Percentiles rank a stretch among this genome's conserved stretches.
These are phyloP conservation scores for Xylaria sp. DNA, from an alignment of 2,329 filamentous ascomycete species.

Conservation along the genomic window DNA sequence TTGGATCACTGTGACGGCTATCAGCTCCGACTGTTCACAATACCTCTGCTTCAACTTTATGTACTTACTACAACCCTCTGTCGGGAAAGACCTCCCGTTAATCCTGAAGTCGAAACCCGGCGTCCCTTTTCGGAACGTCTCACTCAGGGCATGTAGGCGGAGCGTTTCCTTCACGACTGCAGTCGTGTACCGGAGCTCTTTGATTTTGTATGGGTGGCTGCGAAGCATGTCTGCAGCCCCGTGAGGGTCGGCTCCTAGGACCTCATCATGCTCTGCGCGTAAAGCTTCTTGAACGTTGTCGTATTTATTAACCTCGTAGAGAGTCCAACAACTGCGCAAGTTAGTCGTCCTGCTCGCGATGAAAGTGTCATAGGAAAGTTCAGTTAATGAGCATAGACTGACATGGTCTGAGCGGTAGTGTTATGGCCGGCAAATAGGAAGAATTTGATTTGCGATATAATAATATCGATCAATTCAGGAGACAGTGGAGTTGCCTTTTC, in stretches of 20 bases:
- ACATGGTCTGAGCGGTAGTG: too few species aligned
- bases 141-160: constrained; percentile 6
- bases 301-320: not conserved
- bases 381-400: too few species aligned
- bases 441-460: not conserved
- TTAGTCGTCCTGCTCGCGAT: too few species aligned
- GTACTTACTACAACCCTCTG: not conserved
- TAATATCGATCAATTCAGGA: not conserved
- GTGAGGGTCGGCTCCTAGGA: constrained; percentile 35
- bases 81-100: not conserved
- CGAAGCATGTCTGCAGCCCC: constrained; percentile 37
- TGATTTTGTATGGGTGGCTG: constrained; percentile 52
- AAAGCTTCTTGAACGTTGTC: not conserved
- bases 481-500: too few species aligned
- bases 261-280: constrained; percentile 12
- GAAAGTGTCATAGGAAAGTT: too few species aligned
- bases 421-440: not conserved
- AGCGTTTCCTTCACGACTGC: constrained; percentile 61
- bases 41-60: too few species aligned
- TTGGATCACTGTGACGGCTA: not conserved
- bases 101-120: not conserved
- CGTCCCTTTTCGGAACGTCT: constrained; percentile 5
- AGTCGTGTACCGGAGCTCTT: constrained; percentile 56
- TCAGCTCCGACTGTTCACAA: too few species aligned
- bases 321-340: too few species aligned